Conservation (phyloP, 352 stramenopile species). For the Globisporangium recalcitrans region DNA sequence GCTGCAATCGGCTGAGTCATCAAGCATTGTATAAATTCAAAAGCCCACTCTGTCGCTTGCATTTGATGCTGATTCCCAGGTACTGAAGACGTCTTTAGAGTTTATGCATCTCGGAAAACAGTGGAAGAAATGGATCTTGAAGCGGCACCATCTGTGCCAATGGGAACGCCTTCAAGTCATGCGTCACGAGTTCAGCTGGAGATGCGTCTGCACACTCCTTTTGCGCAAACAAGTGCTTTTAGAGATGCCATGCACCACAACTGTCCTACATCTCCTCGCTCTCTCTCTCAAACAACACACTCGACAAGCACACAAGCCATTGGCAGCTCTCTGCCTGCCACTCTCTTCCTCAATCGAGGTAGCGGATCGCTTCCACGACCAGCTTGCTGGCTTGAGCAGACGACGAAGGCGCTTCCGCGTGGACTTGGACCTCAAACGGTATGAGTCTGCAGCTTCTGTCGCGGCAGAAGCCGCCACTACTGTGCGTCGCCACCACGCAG, state of each 20-base stretch:
- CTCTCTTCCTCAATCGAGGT: background rate
- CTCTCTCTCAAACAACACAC: no score
- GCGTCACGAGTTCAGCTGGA: no score
- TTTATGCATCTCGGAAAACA: no score
- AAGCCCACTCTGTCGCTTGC: background rate
- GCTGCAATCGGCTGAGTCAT: background rate
- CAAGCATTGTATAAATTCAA: background rate
- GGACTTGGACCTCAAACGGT: constrained; percentile 3
- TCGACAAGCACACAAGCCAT: background rate
- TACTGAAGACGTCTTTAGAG: no score
- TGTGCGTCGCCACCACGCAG: background rate
- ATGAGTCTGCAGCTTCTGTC: background rate
- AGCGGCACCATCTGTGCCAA: no score
- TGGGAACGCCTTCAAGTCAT: no score
- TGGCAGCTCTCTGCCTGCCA: background rate
- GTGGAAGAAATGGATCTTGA: no score
- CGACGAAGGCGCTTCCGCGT: background rate
- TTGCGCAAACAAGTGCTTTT: no score
- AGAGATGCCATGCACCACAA: no score
- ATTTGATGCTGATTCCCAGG: no score
- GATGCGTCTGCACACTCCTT: no score
- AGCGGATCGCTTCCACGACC: constrained; percentile 1
- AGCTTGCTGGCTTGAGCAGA: background rate
- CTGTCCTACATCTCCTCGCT: no score
- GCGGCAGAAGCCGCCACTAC: background rate